These are phyloP conservation scores for Aureobasidium mangrovei DNA, from an alignment of 2,329 filamentous ascomycete genomes.

Conservation along the genomic window DNA sequence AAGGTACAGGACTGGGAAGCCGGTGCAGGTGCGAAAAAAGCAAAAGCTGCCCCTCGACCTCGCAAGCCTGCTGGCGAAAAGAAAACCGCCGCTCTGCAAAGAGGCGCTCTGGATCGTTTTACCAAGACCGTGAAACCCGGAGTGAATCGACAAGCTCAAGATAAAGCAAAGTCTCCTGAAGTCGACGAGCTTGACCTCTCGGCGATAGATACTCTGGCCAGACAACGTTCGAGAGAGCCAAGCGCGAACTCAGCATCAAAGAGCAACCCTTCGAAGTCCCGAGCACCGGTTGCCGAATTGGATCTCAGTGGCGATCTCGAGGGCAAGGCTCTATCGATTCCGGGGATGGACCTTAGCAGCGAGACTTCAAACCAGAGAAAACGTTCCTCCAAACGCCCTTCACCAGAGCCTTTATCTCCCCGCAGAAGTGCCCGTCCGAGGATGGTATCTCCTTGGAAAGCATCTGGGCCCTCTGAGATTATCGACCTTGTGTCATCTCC, in stretches of 20 bases:
- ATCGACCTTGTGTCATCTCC: constrained; percentile 27
- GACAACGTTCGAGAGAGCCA: background rate
- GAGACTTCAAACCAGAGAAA: background rate
- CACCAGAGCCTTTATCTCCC: constrained; percentile 21
- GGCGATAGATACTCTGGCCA: background rate
- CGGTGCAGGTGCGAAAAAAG: constrained; percentile 7
- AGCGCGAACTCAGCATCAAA: background rate
- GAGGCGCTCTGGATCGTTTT: constrained; percentile 18
- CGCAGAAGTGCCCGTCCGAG: constrained; percentile 18
- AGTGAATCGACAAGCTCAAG: background rate
- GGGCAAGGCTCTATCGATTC: constrained; percentile 1
- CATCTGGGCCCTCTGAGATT: constrained; percentile 20
- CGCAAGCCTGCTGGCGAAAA: constrained; percentile 1
- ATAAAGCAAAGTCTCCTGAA: constrained; percentile 1
- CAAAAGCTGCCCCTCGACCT: background rate
- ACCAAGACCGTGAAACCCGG: constrained; percentile 17
- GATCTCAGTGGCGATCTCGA: background rate
- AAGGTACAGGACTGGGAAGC: constrained; percentile 58
- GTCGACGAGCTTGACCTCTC: constrained; percentile 12
- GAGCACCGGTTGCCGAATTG: background rate
- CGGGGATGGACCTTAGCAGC: constrained; percentile 11
- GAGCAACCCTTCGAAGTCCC: background rate
- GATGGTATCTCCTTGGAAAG: constrained; percentile 20
- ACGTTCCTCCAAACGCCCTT: constrained; percentile 8
- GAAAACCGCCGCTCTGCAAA: constrained; percentile 15